These are phyloP conservation scores for Tolypocladium amazonense DNA, from an alignment of 2,329 filamentous ascomycete species.

Conservation along the genomic window DNA sequence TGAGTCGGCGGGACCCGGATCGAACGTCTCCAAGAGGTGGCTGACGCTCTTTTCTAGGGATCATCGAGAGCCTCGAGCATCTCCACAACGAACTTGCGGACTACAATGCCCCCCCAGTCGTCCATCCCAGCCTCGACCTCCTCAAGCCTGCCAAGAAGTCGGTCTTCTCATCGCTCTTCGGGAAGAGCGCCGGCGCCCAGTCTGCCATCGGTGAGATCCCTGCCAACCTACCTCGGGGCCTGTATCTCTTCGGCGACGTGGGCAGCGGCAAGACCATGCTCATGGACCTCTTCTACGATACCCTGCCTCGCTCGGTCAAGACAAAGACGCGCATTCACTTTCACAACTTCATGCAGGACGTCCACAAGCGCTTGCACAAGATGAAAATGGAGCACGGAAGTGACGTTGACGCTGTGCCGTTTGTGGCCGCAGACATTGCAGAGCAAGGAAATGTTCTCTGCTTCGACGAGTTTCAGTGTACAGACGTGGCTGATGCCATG, in stretches of 20 bases:
- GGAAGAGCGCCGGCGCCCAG: slow-evolving; percentile 28
- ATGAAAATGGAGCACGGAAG: slow-evolving; percentile 84
- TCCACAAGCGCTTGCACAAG: slow-evolving; percentile 81
- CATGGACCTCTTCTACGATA: slow-evolving; percentile 98
- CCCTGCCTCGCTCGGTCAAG: slow-evolving; percentile 66
- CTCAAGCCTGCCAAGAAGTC: slow-evolving; percentile 44
- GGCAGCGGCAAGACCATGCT: slow-evolving; percentile 98
- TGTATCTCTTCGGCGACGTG: slow-evolving; percentile 95
- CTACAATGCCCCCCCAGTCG: slow-evolving; percentile 64
- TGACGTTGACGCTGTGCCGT: slow-evolving; percentile 82
- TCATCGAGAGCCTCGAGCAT: slow-evolving; percentile 81
- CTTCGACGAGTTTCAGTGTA: slow-evolving; percentile 98
- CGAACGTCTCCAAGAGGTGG: not conserved
- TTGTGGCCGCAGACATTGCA: slow-evolving; percentile 91
- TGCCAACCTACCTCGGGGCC: slow-evolving; percentile 66
- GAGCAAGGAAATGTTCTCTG: slow-evolving; percentile 77
- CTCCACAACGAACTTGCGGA: slow-evolving; percentile 70
- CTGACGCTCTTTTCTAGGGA: slow-evolving; percentile 38
- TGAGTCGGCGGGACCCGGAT: slow-evolving; percentile 21
- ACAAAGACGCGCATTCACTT: slow-evolving; percentile 93
- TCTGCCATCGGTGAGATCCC: slow-evolving; percentile 46
- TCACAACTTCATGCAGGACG: slow-evolving; percentile 98
- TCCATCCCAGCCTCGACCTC: slow-evolving; percentile 68
- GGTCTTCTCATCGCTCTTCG: slow-evolving; percentile 52
- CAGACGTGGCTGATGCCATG: slow-evolving; percentile 97